Conservation (phyloP, 495 filamentous ascomycete genomes). For the Trichoderma asperelloides region DNA sequence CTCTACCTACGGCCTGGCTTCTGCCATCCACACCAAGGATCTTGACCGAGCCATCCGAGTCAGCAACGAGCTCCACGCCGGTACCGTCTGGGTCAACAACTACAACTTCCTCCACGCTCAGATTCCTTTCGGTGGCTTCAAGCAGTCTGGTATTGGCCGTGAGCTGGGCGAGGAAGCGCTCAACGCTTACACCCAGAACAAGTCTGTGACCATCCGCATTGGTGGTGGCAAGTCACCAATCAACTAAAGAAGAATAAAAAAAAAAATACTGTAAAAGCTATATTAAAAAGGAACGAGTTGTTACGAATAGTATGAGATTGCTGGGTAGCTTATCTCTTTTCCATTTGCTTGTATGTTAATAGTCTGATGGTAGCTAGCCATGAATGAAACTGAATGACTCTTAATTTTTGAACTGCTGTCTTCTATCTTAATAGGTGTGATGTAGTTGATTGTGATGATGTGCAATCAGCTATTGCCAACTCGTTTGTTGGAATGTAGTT, state of each 20-base stretch:
- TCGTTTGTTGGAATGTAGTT: not conserved
- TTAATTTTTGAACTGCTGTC: no score
- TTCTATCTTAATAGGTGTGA: no score
- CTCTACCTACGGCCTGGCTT: conserved; percentile 80
- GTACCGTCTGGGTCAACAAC: conserved; percentile 48
- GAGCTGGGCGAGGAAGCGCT: conserved; percentile 5
- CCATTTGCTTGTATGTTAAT: not conserved
- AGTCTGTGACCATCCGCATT: conserved; percentile 34
- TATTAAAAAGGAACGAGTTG: not conserved
- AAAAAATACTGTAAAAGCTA: not conserved
- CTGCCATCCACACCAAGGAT: conserved; percentile 75
- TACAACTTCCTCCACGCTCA: conserved; percentile 12
- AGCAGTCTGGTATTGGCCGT: conserved; percentile 9
- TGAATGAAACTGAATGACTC: not conserved
- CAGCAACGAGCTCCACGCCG: conserved; percentile 38
- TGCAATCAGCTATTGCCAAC: not conserved
- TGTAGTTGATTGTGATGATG: not conserved
- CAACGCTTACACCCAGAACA: conserved; percentile 6
- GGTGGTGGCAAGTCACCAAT: conserved; percentile 32
- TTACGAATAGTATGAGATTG: not conserved
- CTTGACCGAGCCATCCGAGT: conserved; percentile 73
- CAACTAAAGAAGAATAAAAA: not conserved
- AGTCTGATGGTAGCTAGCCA: not conserved
- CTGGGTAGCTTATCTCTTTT: not conserved
- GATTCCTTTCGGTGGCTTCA: conserved; percentile 28